Conservation (phyloP, 768 basidiomycete species). For the Xerocomellus intermedius region DNA sequence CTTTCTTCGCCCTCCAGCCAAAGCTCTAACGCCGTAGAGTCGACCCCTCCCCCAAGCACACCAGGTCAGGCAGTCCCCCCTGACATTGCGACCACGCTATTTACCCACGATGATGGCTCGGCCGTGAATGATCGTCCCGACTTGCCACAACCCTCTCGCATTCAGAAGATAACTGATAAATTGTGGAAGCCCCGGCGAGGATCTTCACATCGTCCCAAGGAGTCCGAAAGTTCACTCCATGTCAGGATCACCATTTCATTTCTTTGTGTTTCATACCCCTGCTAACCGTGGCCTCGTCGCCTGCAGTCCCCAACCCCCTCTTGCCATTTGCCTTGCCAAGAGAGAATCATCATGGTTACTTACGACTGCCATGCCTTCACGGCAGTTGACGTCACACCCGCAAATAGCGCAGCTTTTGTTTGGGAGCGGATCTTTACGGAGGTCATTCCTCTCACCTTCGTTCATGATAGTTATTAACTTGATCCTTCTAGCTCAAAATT, state of each 20-base stretch:
- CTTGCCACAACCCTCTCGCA: constrained; percentile 28
- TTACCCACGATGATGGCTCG: constrained; percentile 38
- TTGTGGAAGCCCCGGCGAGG: constrained; percentile 27
- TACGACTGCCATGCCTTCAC: constrained; percentile 74
- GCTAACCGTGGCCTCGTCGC: constrained; percentile 14
- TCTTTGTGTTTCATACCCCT: constrained; percentile 1
- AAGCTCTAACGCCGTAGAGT: constrained; percentile 59
- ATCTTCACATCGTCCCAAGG: constrained; percentile 31
- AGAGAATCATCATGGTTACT: constrained; percentile 60
- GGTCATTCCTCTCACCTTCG: constrained; percentile 40
- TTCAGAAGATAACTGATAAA: constrained; percentile 34
- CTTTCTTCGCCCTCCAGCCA: constrained; percentile 71
- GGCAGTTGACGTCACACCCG: constrained; percentile 68
- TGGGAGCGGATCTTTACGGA: constrained; percentile 80
- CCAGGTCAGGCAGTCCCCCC: constrained; percentile 51
- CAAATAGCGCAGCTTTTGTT: constrained; percentile 63
- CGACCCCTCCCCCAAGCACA: constrained; percentile 71
- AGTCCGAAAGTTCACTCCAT: constrained; percentile 27
- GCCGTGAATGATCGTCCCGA: constrained; percentile 30
- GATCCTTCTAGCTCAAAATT: constrained; percentile 60
- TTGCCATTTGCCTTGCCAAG: constrained; percentile 31
- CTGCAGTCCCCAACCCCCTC: constrained; percentile 32
- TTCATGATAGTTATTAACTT: constrained; percentile 3
- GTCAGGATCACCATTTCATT: constrained; percentile 9
- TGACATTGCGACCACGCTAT: constrained; percentile 38